Conservation (phyloP, 2,329 filamentous ascomycete species). For the Botrytis squamosa region DNA sequence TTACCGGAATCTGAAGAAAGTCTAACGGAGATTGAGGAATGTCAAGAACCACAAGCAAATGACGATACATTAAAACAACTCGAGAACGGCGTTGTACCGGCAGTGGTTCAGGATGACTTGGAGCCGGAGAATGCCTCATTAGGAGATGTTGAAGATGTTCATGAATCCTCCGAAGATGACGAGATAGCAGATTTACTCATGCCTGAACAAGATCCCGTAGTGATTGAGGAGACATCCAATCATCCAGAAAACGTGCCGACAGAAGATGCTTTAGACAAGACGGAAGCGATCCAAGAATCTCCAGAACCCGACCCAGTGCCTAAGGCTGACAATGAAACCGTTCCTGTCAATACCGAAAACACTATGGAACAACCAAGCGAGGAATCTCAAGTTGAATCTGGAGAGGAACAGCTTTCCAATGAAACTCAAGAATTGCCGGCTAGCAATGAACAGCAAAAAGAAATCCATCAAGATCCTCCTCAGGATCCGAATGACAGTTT, state of each 20-base stretch:
- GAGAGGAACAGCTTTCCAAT: background rate
- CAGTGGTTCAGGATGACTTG: background rate
- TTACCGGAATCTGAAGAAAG: background rate
- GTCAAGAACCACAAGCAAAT: background rate
- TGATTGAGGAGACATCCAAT: background rate
- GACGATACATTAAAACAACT: background rate
- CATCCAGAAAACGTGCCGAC: too few relatives aligned
- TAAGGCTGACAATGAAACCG: background rate
- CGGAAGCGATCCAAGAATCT: background rate
- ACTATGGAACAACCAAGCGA: background rate
- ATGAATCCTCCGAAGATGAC: background rate
- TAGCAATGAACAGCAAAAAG: background rate
- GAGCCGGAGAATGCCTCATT: background rate
- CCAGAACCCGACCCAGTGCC: background rate
- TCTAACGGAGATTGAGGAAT: background rate
- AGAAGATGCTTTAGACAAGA: background rate
- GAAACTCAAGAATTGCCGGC: background rate
- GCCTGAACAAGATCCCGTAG: background rate
- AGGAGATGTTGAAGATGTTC: background rate
- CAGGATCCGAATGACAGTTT: background rate
- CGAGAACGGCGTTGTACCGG: background rate
- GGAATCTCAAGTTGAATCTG: background rate
- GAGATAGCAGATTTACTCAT: conserved; percentile 14
- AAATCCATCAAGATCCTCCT: background rate
- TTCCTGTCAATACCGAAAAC: background rate